These are phyloP conservation scores for Yarrowia porcina DNA, from an alignment of 805 yeast species.

Conservation along the genomic window DNA sequence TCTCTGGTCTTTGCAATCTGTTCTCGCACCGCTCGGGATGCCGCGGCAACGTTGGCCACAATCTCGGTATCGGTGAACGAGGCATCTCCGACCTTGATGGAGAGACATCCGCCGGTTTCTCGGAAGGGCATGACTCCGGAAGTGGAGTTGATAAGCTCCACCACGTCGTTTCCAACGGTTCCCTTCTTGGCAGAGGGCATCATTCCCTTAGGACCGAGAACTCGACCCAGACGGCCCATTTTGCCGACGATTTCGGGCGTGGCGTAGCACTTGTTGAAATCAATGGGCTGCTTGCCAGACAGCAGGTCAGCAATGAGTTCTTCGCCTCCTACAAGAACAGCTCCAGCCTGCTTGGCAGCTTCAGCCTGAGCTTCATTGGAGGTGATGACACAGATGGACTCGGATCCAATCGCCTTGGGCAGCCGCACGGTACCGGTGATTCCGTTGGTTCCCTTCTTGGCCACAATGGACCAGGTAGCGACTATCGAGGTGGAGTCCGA, in stretches of 20 bases:
- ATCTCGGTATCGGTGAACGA: slow-evolving; percentile 75
- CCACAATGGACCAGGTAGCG: slow-evolving; percentile 59
- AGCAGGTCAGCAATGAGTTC: slow-evolving; percentile 64
- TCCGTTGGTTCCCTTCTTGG: slow-evolving; percentile 75
- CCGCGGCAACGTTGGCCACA: slow-evolving; percentile 64
- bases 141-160: slow-evolving; percentile 49
- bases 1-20: slow-evolving; percentile 23
- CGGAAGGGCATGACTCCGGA: slow-evolving; percentile 74
- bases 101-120: slow-evolving; percentile 55
- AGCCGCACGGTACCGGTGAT: slow-evolving; percentile 67
- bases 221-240: slow-evolving; percentile 66
- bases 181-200: slow-evolving; percentile 87
- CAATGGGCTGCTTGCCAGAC: slow-evolving; percentile 44
- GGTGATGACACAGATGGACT: slow-evolving; percentile 67
- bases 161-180: slow-evolving; percentile 71
- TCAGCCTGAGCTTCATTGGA: slow-evolving; percentile 50
- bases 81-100: slow-evolving; percentile 73
- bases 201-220: slow-evolving; percentile 82
- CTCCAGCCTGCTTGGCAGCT: slow-evolving; percentile 57
- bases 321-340: slow-evolving; percentile 65
- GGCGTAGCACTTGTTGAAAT: slow-evolving; percentile 75
- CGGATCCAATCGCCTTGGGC: slow-evolving; percentile 68
- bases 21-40: slow-evolving; percentile 57
- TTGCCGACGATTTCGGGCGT: slow-evolving; percentile 74
- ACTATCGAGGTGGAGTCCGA: slow-evolving; percentile 66